phyloP scores from a whole-genome alignment of 495 filamentous ascomycete species.

The Aspergillus indologenus region DNA sequence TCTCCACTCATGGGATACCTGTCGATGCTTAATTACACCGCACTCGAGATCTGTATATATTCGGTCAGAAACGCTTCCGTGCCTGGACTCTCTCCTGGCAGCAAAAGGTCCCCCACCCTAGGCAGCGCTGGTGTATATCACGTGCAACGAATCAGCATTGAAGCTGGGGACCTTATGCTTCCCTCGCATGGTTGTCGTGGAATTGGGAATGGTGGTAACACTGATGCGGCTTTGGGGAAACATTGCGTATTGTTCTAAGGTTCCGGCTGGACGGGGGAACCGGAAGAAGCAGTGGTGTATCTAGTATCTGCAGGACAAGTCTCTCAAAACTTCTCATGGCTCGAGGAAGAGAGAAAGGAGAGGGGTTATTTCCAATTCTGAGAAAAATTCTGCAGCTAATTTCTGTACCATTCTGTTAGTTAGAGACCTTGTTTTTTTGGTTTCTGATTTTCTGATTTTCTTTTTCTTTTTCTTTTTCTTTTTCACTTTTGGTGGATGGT shows the following conservation, averaged over 20 bases:
- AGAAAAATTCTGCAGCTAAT: conserved; percentile 9
- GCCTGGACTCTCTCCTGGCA: not conserved
- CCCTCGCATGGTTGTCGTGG: conserved; percentile 6
- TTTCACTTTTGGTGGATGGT: not conserved
- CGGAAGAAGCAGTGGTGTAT: conserved; percentile 17
- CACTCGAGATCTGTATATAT: not conserved
- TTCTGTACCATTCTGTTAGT: not conserved
- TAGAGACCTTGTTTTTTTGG: too few relatives aligned
- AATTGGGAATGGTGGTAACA: conserved; percentile 6
- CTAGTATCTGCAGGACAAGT: conserved; percentile 24
- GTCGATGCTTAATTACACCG: conserved; percentile 20
- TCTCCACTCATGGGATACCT: conserved; percentile 15
- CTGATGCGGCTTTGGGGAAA: conserved; percentile 10
- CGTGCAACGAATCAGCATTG: conserved; percentile 4
- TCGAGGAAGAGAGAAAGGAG: conserved; percentile 8
- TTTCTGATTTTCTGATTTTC: too few relatives aligned
- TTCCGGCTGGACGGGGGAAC: conserved; percentile 28
- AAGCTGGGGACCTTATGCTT: conserved; percentile 4
- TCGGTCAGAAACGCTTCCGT: not conserved
- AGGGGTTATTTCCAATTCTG: conserved; percentile 15
- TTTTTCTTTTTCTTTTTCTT: not conserved
- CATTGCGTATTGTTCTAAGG: conserved; percentile 19
- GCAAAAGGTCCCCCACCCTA: not conserved
- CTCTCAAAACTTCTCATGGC: conserved; percentile 12
- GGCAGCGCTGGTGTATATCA: not conserved